Evolutionary conservation across 495 filamentous ascomycete species (phyloP).

Genomic region (Penicillium bovifimosum): DNA sequence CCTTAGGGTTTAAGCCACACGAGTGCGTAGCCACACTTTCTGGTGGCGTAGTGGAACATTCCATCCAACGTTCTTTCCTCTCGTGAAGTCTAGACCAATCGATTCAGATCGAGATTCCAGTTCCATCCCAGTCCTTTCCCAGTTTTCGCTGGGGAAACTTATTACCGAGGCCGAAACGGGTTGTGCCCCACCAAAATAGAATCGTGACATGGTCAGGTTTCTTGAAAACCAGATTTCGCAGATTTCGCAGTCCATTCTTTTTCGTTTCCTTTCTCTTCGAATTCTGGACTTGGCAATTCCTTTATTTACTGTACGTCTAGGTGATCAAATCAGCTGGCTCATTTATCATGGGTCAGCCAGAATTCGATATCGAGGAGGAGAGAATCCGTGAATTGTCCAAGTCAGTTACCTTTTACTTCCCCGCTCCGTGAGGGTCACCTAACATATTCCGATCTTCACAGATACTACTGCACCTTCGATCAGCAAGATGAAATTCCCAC

Average conservation of each 20-base stretch:
- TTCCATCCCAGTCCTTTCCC: no score
- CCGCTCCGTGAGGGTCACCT: neutral
- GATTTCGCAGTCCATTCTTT: no score
- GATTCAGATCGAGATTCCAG: neutral
- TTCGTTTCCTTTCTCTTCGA: neutral
- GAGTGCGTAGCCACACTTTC: no score
- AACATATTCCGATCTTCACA: neutral
- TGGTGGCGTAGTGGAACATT: no score
- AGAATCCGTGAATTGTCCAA: slow-evolving; percentile 11
- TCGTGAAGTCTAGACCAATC: no score
- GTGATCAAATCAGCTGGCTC: slow-evolving; percentile 3
- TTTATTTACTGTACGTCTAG: neutral
- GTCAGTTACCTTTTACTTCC: neutral
- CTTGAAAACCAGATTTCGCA: neutral
- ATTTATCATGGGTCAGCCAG: slow-evolving; percentile 2
- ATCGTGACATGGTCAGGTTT: neutral
- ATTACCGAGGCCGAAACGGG: neutral
- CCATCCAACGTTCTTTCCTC: no score
- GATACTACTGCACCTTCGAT: slow-evolving; percentile 13
- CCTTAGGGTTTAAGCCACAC: no score
- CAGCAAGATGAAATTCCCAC: neutral
- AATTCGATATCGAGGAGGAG: neutral
- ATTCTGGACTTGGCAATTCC: no score
- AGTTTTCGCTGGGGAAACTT: neutral
- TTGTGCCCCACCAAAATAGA: neutral